A percentile compares a stretch with the other conserved stretches of the same genome.
These are phyloP conservation scores for Tuber umbilicatum DNA, from an alignment of 495 filamentous ascomycete genomes.

Conservation along the genomic window DNA sequence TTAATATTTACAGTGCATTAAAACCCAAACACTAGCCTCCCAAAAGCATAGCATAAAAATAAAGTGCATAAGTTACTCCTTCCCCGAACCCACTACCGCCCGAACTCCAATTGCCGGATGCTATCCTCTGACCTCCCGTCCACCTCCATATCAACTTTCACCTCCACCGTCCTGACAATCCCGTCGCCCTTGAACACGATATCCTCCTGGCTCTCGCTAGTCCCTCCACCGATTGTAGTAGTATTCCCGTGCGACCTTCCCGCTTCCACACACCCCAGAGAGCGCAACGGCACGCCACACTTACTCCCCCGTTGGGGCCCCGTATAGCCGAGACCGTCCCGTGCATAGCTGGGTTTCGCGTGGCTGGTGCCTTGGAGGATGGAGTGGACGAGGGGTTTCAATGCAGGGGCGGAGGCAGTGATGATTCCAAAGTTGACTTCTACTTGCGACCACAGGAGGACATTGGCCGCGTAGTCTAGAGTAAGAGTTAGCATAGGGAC, in stretches of 20 bases:
- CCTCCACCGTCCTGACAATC: constrained; percentile 26
- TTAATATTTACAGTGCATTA: not conserved
- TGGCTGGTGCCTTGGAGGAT: constrained; percentile 18
- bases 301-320: not conserved
- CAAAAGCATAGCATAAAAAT: not conserved
- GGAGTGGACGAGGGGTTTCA: constrained; percentile 33
- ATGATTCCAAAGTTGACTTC: constrained; percentile 39
- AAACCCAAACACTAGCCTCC: not conserved
- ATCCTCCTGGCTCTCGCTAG: constrained; percentile 29
- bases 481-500: constrained; percentile 5
- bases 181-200: constrained; percentile 23
- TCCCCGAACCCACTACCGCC: not conserved
- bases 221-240: constrained; percentile 13
- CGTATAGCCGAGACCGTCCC: constrained; percentile 7
- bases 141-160: constrained; percentile 25
- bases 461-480: constrained; percentile 20
- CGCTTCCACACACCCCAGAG: not conserved
- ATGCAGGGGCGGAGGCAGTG: constrained; percentile 32
- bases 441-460: constrained; percentile 37
- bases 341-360: constrained; percentile 8
- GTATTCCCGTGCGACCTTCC: constrained; percentile 3
- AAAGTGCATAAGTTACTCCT: not conserved
- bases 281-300: constrained; percentile 1
- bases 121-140: constrained; percentile 19
- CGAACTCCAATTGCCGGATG: constrained; percentile 22